Evolutionary conservation across 192 early-diverging fungal genomes (phyloP).

Genomic region (Entophlyctis luteolus): DNA sequence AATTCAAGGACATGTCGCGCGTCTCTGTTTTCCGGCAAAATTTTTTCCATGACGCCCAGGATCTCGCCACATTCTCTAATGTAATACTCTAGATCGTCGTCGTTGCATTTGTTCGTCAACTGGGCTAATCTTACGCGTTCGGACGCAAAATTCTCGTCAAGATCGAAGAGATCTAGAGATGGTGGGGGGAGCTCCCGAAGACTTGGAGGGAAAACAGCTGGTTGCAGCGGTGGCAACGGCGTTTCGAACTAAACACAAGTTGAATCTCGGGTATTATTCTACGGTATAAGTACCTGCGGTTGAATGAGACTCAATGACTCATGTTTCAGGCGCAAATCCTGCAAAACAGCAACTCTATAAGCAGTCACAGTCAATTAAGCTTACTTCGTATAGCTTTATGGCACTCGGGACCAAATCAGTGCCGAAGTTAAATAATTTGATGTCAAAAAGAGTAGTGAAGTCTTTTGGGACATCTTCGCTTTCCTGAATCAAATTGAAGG

Average conservation of each 20-base stretch:
- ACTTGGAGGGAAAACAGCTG: constrained; percentile 57
- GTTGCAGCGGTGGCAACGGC: constrained; percentile 57
- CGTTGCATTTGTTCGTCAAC: constrained; percentile 61
- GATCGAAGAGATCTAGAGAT: constrained; percentile 58
- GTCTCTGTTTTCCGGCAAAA: constrained; percentile 42
- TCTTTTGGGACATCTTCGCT: constrained; percentile 66
- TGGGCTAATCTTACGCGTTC: constrained; percentile 53
- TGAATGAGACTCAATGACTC: constrained; percentile 60
- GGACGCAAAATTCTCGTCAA: constrained; percentile 60
- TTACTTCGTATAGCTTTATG: constrained; percentile 47
- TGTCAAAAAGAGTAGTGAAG: constrained; percentile 59
- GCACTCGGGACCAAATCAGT: constrained; percentile 49
- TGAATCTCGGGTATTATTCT: too few species aligned
- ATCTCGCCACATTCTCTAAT: constrained; percentile 59
- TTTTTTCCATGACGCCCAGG: constrained; percentile 51
- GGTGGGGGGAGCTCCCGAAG: constrained; percentile 58
- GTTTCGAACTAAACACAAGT: constrained; percentile 53
- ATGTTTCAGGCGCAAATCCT: constrained; percentile 50
- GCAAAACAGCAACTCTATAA: constrained; percentile 15
- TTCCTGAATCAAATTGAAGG: constrained; percentile 26
- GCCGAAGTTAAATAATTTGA: constrained; percentile 55
- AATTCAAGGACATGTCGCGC: constrained; percentile 54
- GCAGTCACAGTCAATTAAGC: constrained; percentile 6
- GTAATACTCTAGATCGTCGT: constrained; percentile 64
- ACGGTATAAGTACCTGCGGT: constrained; percentile 50